Evolutionary conservation across 2,329 filamentous ascomycete genomes (phyloP), one percentile per base, ranked within the genome.

Genomic region (Fusarium abutilonis): DNA sequence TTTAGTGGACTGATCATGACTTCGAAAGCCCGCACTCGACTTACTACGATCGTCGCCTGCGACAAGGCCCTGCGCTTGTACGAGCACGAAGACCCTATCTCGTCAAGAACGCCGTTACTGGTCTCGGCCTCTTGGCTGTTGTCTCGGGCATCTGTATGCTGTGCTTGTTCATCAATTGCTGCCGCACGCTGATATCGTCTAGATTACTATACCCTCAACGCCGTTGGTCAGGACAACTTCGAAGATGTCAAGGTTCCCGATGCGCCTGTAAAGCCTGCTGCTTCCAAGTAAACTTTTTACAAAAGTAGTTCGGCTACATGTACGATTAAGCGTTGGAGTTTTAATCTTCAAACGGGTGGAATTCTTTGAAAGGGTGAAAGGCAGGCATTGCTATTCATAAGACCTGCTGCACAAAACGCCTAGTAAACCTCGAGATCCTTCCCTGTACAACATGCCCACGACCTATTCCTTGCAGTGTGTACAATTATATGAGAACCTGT

Each of bases 211-310:
- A 87, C 85, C 4, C 89, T 99, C 74, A 86, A 83, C 66, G 92
- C 92, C 51, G 91, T 99, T 73, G 92, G 94, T 39, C 95, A 98
- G 78, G 95, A 98, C 77, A 92, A 97, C 67, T 99, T 99, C 79
- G 91, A 93, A 55, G 95, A 99, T 74, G 93, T 98, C 70, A 89
- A 92, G 74, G 89, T 98, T 34, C 95, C 95, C 26, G 90, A 92
- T 74, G 81, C 84, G 48, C 89, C 91, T 43, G 76, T 78, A 45
- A 78, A 82, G 57, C 76, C 80, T n/a, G 71, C 78, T 35, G 74
- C 78, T 40, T 57, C 72, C 29, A 76, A 74, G 58, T 76, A 69
- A 65, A 62, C n/a, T 39, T 7, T 31, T 36, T 28, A 17, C 8
- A 17, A 35, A 15, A 43, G 34, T 31, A 11, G 55, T n/a, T 40